These are phyloP conservation scores for Sinapis alba DNA, from an alignment of 441 rosid genomes.

Conservation along the genomic window DNA sequence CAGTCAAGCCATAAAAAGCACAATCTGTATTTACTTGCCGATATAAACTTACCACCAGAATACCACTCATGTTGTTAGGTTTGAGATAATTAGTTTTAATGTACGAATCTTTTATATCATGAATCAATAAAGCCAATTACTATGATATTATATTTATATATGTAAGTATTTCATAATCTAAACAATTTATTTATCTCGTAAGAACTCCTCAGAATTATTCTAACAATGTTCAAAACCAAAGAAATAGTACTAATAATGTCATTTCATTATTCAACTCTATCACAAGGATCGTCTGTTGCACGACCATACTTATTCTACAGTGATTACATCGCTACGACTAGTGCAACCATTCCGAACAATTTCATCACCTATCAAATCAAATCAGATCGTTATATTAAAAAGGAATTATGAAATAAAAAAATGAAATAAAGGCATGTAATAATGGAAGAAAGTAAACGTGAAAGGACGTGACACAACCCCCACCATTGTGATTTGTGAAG, in stretches of 20 bases:
- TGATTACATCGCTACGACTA: slow-evolving; percentile 19
- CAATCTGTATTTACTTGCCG: background rate
- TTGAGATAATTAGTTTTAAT: background rate
- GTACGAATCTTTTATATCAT: too few relatives aligned
- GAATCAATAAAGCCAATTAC: background rate
- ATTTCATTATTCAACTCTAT: background rate
- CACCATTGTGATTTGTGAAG: slow-evolving; percentile 35
- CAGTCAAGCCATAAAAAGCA: background rate
- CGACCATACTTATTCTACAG: slow-evolving; percentile 4
- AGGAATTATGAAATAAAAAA: background rate
- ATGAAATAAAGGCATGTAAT: slow-evolving; percentile 11
- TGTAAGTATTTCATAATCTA: background rate
- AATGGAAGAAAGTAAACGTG: slow-evolving; percentile 34
- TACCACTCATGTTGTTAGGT: background rate
- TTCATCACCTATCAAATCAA: slow-evolving; percentile 28
- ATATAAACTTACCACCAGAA: background rate
- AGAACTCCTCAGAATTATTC: background rate
- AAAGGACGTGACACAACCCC: slow-evolving; percentile 39
- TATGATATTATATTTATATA: too few relatives aligned
- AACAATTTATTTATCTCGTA: background rate
- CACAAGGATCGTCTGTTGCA: slow-evolving; percentile 4
- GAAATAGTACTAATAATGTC: background rate
- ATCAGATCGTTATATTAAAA: slow-evolving; percentile 3
- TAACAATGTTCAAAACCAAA: background rate
- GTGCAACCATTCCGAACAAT: slow-evolving; percentile 13